Evolutionary conservation across 139 green algal species (phyloP).

Genomic region (Chlorella sorokiniana): DNA sequence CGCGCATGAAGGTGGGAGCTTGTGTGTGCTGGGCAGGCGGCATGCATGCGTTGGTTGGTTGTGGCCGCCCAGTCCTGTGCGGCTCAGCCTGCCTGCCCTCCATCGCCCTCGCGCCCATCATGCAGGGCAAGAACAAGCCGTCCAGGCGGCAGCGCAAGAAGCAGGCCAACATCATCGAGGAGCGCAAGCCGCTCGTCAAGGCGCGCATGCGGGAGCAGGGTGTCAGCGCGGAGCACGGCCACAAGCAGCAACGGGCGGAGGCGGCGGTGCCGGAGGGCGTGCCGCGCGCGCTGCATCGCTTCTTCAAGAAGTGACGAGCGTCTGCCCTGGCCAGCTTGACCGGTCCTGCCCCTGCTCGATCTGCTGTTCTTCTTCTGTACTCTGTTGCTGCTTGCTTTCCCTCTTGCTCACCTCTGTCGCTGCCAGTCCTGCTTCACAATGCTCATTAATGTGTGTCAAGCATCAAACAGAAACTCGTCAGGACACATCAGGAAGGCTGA

Average conservation of each 20-base stretch:
- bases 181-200: slow-evolving; percentile 46
- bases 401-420: background rate
- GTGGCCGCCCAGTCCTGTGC: background rate
- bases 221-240: slow-evolving; percentile 28
- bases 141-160: slow-evolving; percentile 82
- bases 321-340: background rate
- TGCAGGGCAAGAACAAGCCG: slow-evolving; percentile 88
- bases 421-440: background rate
- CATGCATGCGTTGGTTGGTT: background rate
- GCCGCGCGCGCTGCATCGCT: slow-evolving; percentile 66
- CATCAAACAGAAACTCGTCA: too few relatives aligned
- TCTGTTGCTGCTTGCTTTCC: background rate
- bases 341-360: background rate
- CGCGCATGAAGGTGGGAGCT: slow-evolving; percentile 73
- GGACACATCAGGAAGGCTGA: too few relatives aligned
- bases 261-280: slow-evolving; percentile 51
- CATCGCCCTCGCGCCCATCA: too few relatives aligned
- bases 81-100: too few relatives aligned
- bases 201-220: slow-evolving; percentile 46
- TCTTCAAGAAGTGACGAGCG: slow-evolving; percentile 60
- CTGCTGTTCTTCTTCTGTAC: background rate
- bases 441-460: too few relatives aligned
- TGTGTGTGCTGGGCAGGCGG: background rate
- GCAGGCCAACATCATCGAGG: slow-evolving; percentile 92
- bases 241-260: slow-evolving; percentile 9